phyloP scores from a whole-genome alignment of 495 filamentous ascomycete species.

The Penicillium odoratum region DNA sequence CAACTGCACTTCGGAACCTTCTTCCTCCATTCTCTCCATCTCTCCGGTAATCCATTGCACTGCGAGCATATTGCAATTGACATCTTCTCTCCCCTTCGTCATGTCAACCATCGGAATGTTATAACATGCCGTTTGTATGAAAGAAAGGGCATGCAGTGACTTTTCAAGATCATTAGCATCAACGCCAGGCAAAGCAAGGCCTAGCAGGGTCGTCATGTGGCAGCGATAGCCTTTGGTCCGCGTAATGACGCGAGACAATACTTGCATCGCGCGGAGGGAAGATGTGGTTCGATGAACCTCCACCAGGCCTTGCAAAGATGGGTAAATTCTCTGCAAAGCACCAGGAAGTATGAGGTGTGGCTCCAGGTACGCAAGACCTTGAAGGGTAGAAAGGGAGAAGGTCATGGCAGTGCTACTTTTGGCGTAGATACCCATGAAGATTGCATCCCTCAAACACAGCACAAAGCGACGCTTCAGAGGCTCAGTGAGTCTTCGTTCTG shows the following conservation, averaged over 20 bases:
- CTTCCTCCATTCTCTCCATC: slow-evolving; percentile 87
- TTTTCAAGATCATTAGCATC: slow-evolving; percentile 98
- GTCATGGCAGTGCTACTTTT: slow-evolving; percentile 90
- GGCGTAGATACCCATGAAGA: slow-evolving; percentile 97
- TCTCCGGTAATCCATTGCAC: slow-evolving; percentile 92
- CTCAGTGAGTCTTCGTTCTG: slow-evolving; percentile 74
- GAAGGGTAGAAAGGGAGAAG: slow-evolving; percentile 85
- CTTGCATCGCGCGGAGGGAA: slow-evolving; percentile 84
- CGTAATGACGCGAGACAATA: slow-evolving; percentile 84
- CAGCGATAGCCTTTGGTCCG: slow-evolving; percentile 91
- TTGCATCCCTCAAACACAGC: slow-evolving; percentile 83
- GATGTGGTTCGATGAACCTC: slow-evolving; percentile 97
- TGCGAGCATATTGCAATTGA: slow-evolving; percentile 75
- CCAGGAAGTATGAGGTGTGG: slow-evolving; percentile 91
- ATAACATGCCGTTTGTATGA: slow-evolving; percentile 92
- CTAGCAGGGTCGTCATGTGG: slow-evolving; percentile 89
- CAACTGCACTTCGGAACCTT: slow-evolving; percentile 78
- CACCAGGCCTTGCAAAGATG: slow-evolving; percentile 91
- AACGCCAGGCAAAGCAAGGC: slow-evolving; percentile 89
- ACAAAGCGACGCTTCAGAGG: slow-evolving; percentile 88
- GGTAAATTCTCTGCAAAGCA: slow-evolving; percentile 93
- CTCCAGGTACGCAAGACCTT: slow-evolving; percentile 85
- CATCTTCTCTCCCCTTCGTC: slow-evolving; percentile 64
- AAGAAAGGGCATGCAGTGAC: slow-evolving; percentile 88
- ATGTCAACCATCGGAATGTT: slow-evolving; percentile 89